Evolutionary conservation across 2,329 filamentous ascomycete species (phyloP).

Genomic region (Diaporthe amygdali): DNA sequence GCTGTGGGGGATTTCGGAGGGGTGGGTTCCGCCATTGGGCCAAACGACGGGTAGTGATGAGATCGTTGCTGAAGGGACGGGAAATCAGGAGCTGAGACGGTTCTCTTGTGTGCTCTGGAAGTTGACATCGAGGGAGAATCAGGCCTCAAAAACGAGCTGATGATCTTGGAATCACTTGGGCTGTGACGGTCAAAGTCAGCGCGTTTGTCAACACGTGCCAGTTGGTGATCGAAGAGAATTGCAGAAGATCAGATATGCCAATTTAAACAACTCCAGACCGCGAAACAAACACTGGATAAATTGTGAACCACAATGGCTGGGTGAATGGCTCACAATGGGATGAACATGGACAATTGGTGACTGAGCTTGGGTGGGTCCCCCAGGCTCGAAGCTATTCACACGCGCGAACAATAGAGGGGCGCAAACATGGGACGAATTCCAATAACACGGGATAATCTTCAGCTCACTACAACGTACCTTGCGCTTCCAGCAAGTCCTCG

Average conservation of each 20-base stretch:
- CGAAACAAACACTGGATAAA: background rate
- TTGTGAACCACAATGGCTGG: background rate
- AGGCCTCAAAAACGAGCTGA: slow-evolving; percentile 27
- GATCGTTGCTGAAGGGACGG: slow-evolving; percentile 34
- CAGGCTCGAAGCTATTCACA: slow-evolving; percentile 7
- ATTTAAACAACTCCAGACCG: slow-evolving; percentile 1
- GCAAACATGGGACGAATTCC: background rate
- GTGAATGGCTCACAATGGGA: slow-evolving; percentile 6
- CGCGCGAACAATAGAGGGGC: background rate
- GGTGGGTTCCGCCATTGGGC: slow-evolving; percentile 33
- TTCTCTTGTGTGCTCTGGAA: slow-evolving; percentile 50
- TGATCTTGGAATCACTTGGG: slow-evolving; percentile 19
- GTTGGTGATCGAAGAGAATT: background rate
- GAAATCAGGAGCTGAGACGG: slow-evolving; percentile 55
- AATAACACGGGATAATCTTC: background rate
- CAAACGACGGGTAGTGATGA: slow-evolving; percentile 29
- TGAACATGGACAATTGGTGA: background rate
- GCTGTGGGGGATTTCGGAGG: slow-evolving; percentile 33
- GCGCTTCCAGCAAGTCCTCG: slow-evolving; percentile 9
- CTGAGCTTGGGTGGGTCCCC: background rate
- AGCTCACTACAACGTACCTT: slow-evolving; percentile 22
- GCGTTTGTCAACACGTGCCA: background rate
- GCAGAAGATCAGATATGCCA: background rate
- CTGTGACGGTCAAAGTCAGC: slow-evolving; percentile 16
- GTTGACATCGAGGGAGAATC: slow-evolving; percentile 22